phyloP scores from a whole-genome alignment of 352 stramenopile species.

The Phytophthora constricta region DNA sequence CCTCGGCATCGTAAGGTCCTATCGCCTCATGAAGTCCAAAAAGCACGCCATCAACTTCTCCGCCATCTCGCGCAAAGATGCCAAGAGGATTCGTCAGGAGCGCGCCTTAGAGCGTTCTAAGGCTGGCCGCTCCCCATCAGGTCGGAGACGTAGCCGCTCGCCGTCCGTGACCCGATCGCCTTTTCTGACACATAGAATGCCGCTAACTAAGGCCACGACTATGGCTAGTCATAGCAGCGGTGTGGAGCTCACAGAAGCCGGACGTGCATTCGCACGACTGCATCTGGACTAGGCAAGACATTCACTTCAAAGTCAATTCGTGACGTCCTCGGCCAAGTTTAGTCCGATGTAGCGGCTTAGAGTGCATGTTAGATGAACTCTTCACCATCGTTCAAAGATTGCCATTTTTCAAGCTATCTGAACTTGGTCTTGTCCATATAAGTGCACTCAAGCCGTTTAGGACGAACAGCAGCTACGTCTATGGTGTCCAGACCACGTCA shows the following conservation, averaged over 20 bases:
- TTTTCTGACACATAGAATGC: constrained; percentile 26
- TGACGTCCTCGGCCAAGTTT: constrained; percentile 12
- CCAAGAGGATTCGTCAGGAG: constrained; percentile 42
- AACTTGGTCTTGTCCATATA: too few species aligned
- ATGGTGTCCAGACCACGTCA: too few species aligned
- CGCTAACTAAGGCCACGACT: constrained; percentile 40
- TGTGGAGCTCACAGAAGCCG: constrained; percentile 41
- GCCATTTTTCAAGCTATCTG: too few species aligned
- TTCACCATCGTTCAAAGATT: too few species aligned
- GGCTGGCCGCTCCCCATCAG: constrained; percentile 34
- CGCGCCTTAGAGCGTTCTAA: constrained; percentile 38
- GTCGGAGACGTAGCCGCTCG: constrained; percentile 25
- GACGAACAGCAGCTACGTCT: too few species aligned
- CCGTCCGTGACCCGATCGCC: constrained; percentile 12
- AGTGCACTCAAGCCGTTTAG: too few species aligned
- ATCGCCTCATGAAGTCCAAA: constrained; percentile 60
- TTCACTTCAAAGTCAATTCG: not conserved
- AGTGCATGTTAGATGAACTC: constrained; percentile 28
- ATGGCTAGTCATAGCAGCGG: constrained; percentile 21
- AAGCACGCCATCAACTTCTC: constrained; percentile 45
- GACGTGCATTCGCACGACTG: constrained; percentile 46
- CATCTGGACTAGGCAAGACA: constrained; percentile 43
- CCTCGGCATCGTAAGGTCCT: constrained; percentile 63
- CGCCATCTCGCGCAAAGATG: constrained; percentile 45
- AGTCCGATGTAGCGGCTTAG: constrained; percentile 25